A percentile compares a stretch with the other conserved stretches of the same genome.
Evolutionary conservation across 192 early-diverging fungal genomes (phyloP).

Genomic region (Obelidium mucronatum): DNA sequence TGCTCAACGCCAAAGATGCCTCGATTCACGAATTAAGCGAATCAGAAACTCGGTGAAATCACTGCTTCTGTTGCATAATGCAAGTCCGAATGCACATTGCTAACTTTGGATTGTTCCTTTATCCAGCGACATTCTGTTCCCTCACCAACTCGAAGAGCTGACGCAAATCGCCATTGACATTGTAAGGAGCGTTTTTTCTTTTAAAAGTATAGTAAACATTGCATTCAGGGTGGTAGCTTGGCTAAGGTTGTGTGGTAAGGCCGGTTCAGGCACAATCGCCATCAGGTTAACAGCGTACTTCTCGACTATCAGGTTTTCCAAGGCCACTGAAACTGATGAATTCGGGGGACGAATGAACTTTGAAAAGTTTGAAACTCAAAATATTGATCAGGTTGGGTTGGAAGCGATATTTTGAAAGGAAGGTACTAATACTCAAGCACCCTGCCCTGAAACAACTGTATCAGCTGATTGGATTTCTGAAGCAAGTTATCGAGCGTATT

Average conservation of each 20-base stretch:
- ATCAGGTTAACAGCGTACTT: too few species aligned
- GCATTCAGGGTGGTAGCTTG: slow-evolving; percentile 57
- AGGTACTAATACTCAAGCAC: background rate
- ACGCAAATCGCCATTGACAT: slow-evolving; percentile 90
- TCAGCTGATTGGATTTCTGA: slow-evolving; percentile 82
- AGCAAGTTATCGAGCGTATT: slow-evolving; percentile 61
- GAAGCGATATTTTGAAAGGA: background rate
- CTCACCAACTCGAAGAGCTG: slow-evolving; percentile 83
- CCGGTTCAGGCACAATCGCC: too few species aligned
- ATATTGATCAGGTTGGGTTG: slow-evolving; percentile 72
- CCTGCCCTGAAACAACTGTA: background rate
- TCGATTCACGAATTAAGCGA: slow-evolving; percentile 24
- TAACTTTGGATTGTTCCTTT: background rate
- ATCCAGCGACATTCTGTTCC: slow-evolving; percentile 81
- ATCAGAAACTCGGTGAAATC: slow-evolving; percentile 23
- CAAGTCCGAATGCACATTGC: background rate
- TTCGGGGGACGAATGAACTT: slow-evolving; percentile 92
- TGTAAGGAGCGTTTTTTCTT: slow-evolving; percentile 54
- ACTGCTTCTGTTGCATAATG: background rate
- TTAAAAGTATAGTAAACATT: slow-evolving; percentile 4
- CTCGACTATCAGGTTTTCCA: slow-evolving; percentile 49
- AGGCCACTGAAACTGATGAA: slow-evolving; percentile 26
- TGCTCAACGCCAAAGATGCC: slow-evolving; percentile 24
- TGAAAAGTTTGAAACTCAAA: slow-evolving; percentile 91
- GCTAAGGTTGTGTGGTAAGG: slow-evolving; percentile 64